Percentiles rank a stretch among this genome's conserved stretches.
Evolutionary conservation across 2,329 filamentous ascomycete species (phyloP).

Genomic region (Colletotrichum cordylinicola): DNA sequence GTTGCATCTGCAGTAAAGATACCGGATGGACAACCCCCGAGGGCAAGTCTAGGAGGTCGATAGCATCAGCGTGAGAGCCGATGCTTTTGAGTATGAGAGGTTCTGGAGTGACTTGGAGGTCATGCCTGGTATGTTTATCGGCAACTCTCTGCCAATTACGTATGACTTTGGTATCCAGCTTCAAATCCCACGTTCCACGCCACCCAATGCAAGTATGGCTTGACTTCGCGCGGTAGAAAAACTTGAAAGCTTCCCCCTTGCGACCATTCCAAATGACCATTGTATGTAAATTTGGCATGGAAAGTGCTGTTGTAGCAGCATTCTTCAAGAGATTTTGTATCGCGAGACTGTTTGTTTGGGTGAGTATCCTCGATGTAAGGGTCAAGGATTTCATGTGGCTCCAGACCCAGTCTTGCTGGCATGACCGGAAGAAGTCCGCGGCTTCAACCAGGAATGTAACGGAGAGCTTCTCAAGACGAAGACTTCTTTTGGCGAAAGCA

Average conservation of each 20-base stretch:
- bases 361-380: constrained; percentile 36
- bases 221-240: constrained; percentile 31
- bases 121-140: background rate
- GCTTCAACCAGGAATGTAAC: constrained; percentile 34
- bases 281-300: constrained; percentile 35
- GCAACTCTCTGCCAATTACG: background rate
- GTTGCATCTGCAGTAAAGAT: background rate
- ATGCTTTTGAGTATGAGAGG: background rate
- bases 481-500: constrained; percentile 31
- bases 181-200: background rate
- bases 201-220: background rate
- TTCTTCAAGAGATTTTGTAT: constrained; percentile 29
- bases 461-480: constrained; percentile 31
- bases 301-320: constrained; percentile 26
- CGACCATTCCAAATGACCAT: constrained; percentile 39
- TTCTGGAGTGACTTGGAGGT: background rate
- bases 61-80: background rate
- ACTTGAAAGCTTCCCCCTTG: constrained; percentile 34
- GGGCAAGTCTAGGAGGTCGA: background rate
- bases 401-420: constrained; percentile 31
- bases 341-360: constrained; percentile 13
- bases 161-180: background rate
- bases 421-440: constrained; percentile 30
- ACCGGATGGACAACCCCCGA: background rate
- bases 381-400: constrained; percentile 33